These are phyloP conservation scores for Sequoia sempervirens DNA, from an alignment of 75 land plant genomes.

Conservation along the genomic window DNA sequence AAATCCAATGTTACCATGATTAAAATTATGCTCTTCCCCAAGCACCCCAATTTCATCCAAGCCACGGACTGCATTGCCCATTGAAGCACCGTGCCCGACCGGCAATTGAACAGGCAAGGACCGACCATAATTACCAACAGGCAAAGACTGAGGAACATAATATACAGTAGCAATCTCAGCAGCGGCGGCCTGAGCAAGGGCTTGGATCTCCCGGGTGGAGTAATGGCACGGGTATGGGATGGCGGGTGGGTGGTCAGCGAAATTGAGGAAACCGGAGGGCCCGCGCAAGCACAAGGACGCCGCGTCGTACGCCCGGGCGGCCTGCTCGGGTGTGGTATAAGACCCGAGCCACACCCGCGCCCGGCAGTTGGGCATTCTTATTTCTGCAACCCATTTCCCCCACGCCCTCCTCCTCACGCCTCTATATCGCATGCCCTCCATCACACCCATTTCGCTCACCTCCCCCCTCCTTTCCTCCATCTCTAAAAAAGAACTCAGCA, in stretches of 20 bases:
- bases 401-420: conserved; percentile 24
- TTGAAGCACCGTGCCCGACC: too few relatives aligned
- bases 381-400: conserved; percentile 33
- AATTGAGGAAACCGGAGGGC: conserved; percentile 19
- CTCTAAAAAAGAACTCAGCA: background rate
- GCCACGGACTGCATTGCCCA: background rate
- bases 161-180: background rate
- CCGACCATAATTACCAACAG: background rate
- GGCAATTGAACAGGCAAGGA: background rate
- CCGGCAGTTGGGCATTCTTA: conserved; percentile 24
- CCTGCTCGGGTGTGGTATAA: conserved; percentile 24
- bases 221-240: conserved; percentile 12
- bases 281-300: conserved; percentile 27
- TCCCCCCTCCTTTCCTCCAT: background rate
- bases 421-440: background rate
- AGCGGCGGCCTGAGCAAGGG: background rate
- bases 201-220: conserved; percentile 12
- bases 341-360: conserved; percentile 30
- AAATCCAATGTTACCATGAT: background rate
- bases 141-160: background rate
- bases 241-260: conserved; percentile 12
- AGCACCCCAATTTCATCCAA: background rate
- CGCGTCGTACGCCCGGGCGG: conserved; percentile 30
- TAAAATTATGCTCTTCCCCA: too few relatives aligned
- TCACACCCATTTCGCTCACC: too few relatives aligned